Evolutionary conservation across 371 early-diverging fungal genomes (phyloP).

Genomic region (Mucor velutinosus): DNA sequence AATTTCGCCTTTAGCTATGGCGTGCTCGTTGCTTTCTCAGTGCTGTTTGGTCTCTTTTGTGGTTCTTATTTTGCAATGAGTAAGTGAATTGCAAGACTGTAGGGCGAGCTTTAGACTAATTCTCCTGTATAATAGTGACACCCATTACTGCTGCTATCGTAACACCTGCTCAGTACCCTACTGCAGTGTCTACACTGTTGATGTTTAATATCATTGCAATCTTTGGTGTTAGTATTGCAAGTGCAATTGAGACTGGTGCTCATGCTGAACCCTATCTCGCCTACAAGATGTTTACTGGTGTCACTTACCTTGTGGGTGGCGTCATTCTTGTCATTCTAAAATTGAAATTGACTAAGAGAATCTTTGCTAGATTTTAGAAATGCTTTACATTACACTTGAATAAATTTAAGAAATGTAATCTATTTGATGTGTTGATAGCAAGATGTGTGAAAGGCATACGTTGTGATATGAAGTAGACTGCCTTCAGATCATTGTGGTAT

Average conservation of each 20-base stretch:
- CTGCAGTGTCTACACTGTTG: slow-evolving; percentile 36
- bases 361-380: slow-evolving; percentile 19
- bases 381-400: neutral
- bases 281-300: slow-evolving; percentile 41
- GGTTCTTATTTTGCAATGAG: slow-evolving; percentile 47
- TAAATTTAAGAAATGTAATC: too few relatives aligned
- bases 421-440: too few relatives aligned
- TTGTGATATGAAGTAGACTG: too few relatives aligned
- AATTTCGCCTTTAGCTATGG: slow-evolving; percentile 47
- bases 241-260: slow-evolving; percentile 30
- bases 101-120: neutral
- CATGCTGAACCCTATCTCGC: slow-evolving; percentile 24
- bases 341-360: slow-evolving; percentile 21
- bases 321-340: slow-evolving; percentile 30
- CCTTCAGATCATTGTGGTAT: too few relatives aligned
- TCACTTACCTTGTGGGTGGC: slow-evolving; percentile 25
- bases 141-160: slow-evolving; percentile 39
- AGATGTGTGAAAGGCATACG: too few relatives aligned
- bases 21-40: slow-evolving; percentile 46
- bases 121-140: slow-evolving; percentile 17
- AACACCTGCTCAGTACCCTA: slow-evolving; percentile 31
- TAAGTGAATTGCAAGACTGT: neutral
- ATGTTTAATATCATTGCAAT: slow-evolving; percentile 34
- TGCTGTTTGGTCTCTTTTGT: slow-evolving; percentile 60
- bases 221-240: slow-evolving; percentile 36